phyloP scores from a whole-genome alignment of 768 basidiomycete species.

The Mycena amicta region DNA sequence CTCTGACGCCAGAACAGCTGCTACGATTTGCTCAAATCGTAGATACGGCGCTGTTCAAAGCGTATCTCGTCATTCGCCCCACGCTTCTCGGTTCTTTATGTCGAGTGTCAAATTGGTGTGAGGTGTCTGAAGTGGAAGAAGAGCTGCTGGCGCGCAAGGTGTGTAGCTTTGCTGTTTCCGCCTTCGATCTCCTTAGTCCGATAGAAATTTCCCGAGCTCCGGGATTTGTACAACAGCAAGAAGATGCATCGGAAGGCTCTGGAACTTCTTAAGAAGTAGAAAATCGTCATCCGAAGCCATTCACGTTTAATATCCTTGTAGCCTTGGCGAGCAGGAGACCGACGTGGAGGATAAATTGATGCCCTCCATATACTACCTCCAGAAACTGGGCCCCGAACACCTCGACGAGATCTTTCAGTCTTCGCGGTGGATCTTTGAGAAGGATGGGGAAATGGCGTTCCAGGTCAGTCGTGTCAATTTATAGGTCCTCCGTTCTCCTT shows the following conservation, averaged over 20 bases:
- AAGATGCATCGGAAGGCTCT: constrained; percentile 94
- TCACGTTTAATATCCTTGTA: constrained; percentile 31
- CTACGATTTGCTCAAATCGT: constrained; percentile 90
- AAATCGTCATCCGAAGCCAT: constrained; percentile 30
- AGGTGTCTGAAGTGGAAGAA: constrained; percentile 91
- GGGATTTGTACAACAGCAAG: constrained; percentile 91
- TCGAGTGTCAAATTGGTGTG: constrained; percentile 94
- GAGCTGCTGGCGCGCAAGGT: constrained; percentile 81
- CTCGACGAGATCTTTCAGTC: constrained; percentile 80
- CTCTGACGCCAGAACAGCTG: constrained; percentile 81
- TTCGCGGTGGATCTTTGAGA: constrained; percentile 83
- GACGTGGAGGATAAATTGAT: constrained; percentile 78
- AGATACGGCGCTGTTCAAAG: constrained; percentile 93
- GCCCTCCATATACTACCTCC: constrained; percentile 88
- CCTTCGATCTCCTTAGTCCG: too few relatives aligned
- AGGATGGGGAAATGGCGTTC: constrained; percentile 72
- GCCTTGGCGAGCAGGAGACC: constrained; percentile 76
- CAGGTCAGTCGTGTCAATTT: constrained; percentile 46
- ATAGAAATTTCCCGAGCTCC: constrained; percentile 92
- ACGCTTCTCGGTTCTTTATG: constrained; percentile 84
- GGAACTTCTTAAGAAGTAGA: constrained; percentile 76
- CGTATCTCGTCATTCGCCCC: constrained; percentile 82
- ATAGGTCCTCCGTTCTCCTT: constrained; percentile 30
- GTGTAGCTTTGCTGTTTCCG: constrained; percentile 16
- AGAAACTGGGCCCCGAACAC: constrained; percentile 85